Evolutionary conservation across 768 basidiomycete species (phyloP).

Genomic region (Calocera cornea): DNA sequence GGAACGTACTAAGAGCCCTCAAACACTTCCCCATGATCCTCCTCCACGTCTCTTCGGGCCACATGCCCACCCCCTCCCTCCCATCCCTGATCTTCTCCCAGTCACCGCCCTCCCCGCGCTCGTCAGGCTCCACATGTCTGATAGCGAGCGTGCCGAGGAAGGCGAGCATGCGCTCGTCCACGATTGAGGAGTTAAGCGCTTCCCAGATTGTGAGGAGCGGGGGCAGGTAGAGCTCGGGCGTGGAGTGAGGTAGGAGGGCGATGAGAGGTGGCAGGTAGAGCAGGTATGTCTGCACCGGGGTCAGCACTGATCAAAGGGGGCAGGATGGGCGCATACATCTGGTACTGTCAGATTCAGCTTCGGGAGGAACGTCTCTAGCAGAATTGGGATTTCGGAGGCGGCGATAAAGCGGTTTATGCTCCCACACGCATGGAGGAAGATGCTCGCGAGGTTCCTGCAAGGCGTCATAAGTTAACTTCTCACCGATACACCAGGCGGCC

Average conservation of each 20-base stretch:
- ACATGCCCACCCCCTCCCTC: conserved; percentile 14
- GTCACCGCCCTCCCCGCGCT: conserved; percentile 41
- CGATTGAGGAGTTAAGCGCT: conserved; percentile 35
- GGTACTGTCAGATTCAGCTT: conserved; percentile 29
- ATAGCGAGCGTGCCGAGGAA: conserved; percentile 55
- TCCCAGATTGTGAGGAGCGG: conserved; percentile 64
- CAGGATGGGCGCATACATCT: background rate
- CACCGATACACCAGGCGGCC: background rate
- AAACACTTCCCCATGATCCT: conserved; percentile 12
- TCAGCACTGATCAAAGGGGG: background rate
- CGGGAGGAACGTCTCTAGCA: conserved; percentile 61
- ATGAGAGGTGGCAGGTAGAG: conserved; percentile 63
- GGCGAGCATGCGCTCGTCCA: conserved; percentile 66
- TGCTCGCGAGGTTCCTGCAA: conserved; percentile 53
- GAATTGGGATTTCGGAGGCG: conserved; percentile 46
- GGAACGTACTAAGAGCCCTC: conserved; percentile 11
- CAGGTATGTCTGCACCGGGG: conserved; percentile 39
- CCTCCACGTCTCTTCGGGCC: conserved; percentile 9
- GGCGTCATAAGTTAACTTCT: background rate
- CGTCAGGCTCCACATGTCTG: conserved; percentile 47
- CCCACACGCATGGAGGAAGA: conserved; percentile 60
- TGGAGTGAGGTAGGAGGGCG: conserved; percentile 60
- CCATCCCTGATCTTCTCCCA: conserved; percentile 27
- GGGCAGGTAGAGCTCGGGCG: conserved; percentile 55
- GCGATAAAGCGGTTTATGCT: conserved; percentile 59